Percentiles rank a stretch among this genome's conserved stretches.
phyloP scores from a whole-genome alignment of 2,329 filamentous ascomycete species.

The Torrubiella hemipterigena region DNA sequence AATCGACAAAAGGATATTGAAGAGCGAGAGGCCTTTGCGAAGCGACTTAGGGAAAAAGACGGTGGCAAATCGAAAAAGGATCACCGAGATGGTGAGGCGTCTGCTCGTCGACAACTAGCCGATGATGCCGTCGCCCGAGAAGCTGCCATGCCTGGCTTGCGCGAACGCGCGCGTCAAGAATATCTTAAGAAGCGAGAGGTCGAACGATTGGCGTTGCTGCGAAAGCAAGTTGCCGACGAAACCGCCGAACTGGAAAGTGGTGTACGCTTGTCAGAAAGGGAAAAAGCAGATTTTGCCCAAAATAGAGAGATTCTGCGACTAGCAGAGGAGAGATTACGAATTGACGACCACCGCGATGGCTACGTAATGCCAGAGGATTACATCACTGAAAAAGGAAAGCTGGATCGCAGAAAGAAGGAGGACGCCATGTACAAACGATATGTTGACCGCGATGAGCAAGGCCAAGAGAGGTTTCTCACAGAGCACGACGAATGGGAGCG shows the following conservation, averaged over 20 bases:
- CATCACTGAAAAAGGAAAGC: constrained; percentile 84
- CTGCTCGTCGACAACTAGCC: constrained; percentile 37
- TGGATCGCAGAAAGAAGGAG: constrained; percentile 76
- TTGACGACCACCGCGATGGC: constrained; percentile 86
- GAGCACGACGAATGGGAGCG: constrained; percentile 95
- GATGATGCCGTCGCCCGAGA: constrained; percentile 51
- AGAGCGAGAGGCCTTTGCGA: constrained; percentile 72
- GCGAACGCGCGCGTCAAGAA: constrained; percentile 76
- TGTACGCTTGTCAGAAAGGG: constrained; percentile 59
- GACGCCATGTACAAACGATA: constrained; percentile 85
- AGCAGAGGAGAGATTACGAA: constrained; percentile 72
- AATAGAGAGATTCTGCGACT: constrained; percentile 74
- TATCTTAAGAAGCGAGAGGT: constrained; percentile 89
- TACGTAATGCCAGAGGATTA: constrained; percentile 93
- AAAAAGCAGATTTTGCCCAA: constrained; percentile 79
- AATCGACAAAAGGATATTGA: constrained; percentile 54
- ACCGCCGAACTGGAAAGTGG: constrained; percentile 69
- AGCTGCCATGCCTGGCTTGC: constrained; percentile 67
- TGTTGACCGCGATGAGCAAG: constrained; percentile 75
- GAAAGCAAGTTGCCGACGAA: constrained; percentile 85
- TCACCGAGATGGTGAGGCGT: constrained; percentile 42
- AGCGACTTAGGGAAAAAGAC: constrained; percentile 61
- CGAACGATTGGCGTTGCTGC: constrained; percentile 73
- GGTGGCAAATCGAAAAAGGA: constrained; percentile 57
- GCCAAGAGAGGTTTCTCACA: constrained; percentile 79